These are phyloP conservation scores for Lactuca sativa DNA, from an alignment of 129 eudicot genomes.

Conservation along the genomic window DNA sequence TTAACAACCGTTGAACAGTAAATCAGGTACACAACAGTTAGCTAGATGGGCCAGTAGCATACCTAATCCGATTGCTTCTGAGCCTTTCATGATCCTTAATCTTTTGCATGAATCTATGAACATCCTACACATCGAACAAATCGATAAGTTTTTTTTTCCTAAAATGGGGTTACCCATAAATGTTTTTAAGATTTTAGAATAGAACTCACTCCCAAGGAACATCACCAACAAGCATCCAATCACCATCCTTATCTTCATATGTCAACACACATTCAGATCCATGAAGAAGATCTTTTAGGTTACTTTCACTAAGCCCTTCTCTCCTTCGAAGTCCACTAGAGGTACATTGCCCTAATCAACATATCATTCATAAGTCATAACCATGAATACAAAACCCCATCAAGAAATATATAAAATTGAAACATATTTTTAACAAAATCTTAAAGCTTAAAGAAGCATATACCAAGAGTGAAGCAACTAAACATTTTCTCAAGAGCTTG, in stretches of 20 bases:
- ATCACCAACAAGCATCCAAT: conserved; percentile 99
- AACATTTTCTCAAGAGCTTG: conserved; percentile 96
- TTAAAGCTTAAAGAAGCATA: conserved; percentile 15
- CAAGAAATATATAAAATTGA: conserved; percentile 14
- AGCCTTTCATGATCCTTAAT: conserved; percentile 90
- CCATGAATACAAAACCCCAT: neutral
- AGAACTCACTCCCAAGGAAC: conserved; percentile 96
- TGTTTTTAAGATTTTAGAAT: neutral
- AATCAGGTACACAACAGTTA: neutral
- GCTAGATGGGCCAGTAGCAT: conserved; percentile 12
- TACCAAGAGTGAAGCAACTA: conserved; percentile 93
- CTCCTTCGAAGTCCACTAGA: conserved; percentile 48
- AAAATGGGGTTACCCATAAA: too few relatives aligned
- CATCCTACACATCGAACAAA: conserved; percentile 55
- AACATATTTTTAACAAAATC: neutral
- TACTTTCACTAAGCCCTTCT: conserved; percentile 68
- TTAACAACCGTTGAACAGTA: neutral
- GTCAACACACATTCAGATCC: conserved; percentile 86
- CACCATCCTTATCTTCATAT: conserved; percentile 94
- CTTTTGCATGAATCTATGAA: conserved; percentile 85
- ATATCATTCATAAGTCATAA: neutral
- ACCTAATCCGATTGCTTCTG: conserved; percentile 97
- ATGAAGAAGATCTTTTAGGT: conserved; percentile 59
- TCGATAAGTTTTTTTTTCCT: neutral
- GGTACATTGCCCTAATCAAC: conserved; percentile 60